Percentiles rank a stretch among this genome's conserved stretches.
phyloP scores from a whole-genome alignment of 768 basidiomycete genomes.

The Agaricus bisporus region DNA sequence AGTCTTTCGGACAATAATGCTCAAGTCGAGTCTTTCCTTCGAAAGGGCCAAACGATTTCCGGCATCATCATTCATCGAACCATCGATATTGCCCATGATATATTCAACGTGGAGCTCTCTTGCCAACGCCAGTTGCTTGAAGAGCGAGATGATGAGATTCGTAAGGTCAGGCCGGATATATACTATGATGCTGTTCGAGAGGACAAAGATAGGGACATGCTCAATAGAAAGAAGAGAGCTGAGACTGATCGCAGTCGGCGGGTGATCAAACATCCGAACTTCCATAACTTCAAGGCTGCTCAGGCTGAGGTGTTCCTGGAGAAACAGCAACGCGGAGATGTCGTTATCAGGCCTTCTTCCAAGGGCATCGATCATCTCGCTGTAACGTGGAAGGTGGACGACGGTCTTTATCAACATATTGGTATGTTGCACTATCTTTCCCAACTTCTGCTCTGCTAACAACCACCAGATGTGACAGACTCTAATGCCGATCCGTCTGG shows the following conservation, averaged over 20 bases:
- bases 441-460: background rate
- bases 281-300: conserved; percentile 87
- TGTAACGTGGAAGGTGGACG: conserved; percentile 98
- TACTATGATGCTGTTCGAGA: conserved; percentile 61
- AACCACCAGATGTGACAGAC: conserved; percentile 69
- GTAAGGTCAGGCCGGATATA: conserved; percentile 53
- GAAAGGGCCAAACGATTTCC: conserved; percentile 75
- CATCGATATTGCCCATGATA: conserved; percentile 51
- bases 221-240: conserved; percentile 78
- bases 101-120: conserved; percentile 71
- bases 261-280: conserved; percentile 96
- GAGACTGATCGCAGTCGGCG: conserved; percentile 75
- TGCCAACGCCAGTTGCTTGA: conserved; percentile 55
- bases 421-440: conserved; percentile 43
- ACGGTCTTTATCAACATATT: conserved; percentile 93
- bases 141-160: conserved; percentile 57
- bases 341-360: conserved; percentile 93
- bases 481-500: conserved; percentile 70
- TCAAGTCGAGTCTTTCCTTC: conserved; percentile 43
- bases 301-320: conserved; percentile 89
- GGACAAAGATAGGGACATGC: conserved; percentile 64
- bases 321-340: conserved; percentile 90
- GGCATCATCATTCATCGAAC: conserved; percentile 74
- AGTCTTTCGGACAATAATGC: conserved; percentile 50
- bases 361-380: conserved; percentile 91